Evolutionary conservation across 108 stramenopile genomes (phyloP), one percentile per base, ranked within the genome.

Genomic region (Stephanodiscus triporus): DNA sequence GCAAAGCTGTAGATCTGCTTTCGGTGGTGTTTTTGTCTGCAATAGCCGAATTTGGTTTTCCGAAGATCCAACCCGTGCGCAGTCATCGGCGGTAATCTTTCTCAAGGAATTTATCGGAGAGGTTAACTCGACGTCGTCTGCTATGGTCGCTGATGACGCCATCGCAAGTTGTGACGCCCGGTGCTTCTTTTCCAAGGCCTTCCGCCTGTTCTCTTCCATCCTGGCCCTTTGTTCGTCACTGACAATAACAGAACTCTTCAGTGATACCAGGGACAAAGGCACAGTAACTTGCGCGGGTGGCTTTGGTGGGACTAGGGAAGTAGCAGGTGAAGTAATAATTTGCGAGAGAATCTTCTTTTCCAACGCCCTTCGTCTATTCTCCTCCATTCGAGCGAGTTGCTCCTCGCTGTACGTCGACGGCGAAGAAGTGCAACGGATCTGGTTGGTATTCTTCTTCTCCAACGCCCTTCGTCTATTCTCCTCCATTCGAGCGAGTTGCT

Each of bases 101-200:
- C 26, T 27, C 26, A 6, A 5, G 23, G 29, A 34, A 8, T 23
- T 34, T 45, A 58, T 70, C 40, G 68, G 51, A 37, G 55, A 51
- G 5, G 68, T 38, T n/a, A 23, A 51, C 23, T 20, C 14, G 16
- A 22, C 26, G 53, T 27, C 5, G 23, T 9, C 67, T 9, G 22
- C 19, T 38, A 55, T 36, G 24, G 50, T 34, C 22, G 17, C 16
- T 42, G 50, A 53, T 10, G 30, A 10, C 10, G 22, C 36, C 20
- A 57, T n/a, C 32, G 38, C 23, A 34, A 23, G n/a, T 36, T 40
- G 48, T 54, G 51, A 2, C 17, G 40, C 55, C 20, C 24, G 48
- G 0, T 68, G 67, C 49, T 60, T 77, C 43, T 16, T 77, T 23
- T 70, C 29, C 24, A 70, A 32, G 8, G 76, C 76, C 32, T 16